phyloP scores from a whole-genome alignment of 306 rosid species.

The Pueraria montana region DNA sequence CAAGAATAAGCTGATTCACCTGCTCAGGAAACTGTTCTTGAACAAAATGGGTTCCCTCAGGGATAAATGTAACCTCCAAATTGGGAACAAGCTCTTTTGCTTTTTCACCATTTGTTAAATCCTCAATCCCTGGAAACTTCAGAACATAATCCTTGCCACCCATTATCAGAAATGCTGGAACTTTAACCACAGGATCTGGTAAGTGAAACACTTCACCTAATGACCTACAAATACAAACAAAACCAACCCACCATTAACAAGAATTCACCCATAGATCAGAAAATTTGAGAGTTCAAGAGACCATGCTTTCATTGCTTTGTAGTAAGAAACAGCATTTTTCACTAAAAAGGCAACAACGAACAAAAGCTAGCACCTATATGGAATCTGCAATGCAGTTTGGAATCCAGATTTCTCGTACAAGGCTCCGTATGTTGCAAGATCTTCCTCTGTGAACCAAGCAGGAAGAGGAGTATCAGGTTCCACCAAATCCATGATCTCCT shows the following conservation, averaged over 20 bases:
- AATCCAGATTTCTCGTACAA: constrained; percentile 86
- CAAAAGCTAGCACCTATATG: constrained; percentile 68
- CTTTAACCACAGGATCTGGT: constrained; percentile 59
- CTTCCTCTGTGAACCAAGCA: constrained; percentile 82
- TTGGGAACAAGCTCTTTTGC: constrained; percentile 66
- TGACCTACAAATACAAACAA: constrained; percentile 61
- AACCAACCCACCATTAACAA: constrained; percentile 38
- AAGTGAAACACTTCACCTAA: constrained; percentile 51
- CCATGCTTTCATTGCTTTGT: neutral
- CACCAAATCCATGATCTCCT: constrained; percentile 91
- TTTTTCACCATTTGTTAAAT: constrained; percentile 62
- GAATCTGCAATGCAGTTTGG: constrained; percentile 72
- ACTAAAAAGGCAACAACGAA: neutral
- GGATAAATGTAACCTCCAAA: constrained; percentile 66
- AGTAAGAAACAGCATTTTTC: neutral
- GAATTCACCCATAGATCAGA: neutral
- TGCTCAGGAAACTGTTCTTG: constrained; percentile 82
- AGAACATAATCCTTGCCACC: constrained; percentile 70
- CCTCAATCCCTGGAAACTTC: constrained; percentile 76
- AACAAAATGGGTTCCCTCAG: constrained; percentile 90
- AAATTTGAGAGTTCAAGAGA: neutral
- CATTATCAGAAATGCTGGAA: constrained; percentile 70
- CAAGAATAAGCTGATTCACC: constrained; percentile 74
- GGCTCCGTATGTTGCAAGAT: constrained; percentile 70
- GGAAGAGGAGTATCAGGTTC: constrained; percentile 80